These are phyloP conservation scores for Dothideomycetidae sp. DNA, from an alignment of 2,329 filamentous ascomycete genomes.

Conservation along the genomic window DNA sequence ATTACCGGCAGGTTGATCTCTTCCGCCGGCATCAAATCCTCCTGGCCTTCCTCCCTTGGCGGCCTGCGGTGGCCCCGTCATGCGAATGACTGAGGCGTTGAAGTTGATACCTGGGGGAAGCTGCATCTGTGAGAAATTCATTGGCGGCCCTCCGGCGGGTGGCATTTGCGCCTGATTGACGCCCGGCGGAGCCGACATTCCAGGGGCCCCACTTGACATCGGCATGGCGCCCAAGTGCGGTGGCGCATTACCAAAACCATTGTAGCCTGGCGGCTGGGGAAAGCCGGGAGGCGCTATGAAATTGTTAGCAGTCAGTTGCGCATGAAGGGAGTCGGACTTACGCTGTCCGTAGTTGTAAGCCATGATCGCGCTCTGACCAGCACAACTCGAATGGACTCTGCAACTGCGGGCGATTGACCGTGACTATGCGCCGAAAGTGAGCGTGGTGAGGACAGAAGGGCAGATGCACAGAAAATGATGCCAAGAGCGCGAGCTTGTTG, in stretches of 20 bases:
- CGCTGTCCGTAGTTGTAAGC: constrained; percentile 21
- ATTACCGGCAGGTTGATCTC: constrained; percentile 25
- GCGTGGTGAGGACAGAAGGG: not conserved
- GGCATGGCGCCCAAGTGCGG: constrained; percentile 62
- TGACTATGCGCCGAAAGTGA: too few species aligned
- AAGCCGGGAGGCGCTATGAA: constrained; percentile 42
- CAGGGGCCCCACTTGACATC: constrained; percentile 43
- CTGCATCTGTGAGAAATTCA: constrained; percentile 69
- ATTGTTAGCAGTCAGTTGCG: constrained; percentile 5
- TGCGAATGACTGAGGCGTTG: constrained; percentile 85
- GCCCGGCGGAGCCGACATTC: constrained; percentile 64
- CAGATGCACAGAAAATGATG: not conserved
- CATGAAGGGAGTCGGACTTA: constrained; percentile 2
- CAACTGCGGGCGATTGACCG: too few species aligned
- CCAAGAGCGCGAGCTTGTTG: not conserved
- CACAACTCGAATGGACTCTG: too few species aligned
- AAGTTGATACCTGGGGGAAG: constrained; percentile 89
- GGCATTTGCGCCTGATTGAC: constrained; percentile 59
- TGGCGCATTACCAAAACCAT: constrained; percentile 28
- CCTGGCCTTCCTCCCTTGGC: constrained; percentile 18
- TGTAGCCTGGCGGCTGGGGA: constrained; percentile 54
- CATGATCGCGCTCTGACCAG: too few species aligned
- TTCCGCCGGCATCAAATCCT: constrained; percentile 18
- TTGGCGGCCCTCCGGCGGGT: constrained; percentile 64
- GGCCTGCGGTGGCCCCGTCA: constrained; percentile 55